A percentile compares a stretch with the other conserved stretches of the same genome.
Evolutionary conservation across 164 flowering plant species (phyloP).

Genomic region (Aristolochia californica): DNA sequence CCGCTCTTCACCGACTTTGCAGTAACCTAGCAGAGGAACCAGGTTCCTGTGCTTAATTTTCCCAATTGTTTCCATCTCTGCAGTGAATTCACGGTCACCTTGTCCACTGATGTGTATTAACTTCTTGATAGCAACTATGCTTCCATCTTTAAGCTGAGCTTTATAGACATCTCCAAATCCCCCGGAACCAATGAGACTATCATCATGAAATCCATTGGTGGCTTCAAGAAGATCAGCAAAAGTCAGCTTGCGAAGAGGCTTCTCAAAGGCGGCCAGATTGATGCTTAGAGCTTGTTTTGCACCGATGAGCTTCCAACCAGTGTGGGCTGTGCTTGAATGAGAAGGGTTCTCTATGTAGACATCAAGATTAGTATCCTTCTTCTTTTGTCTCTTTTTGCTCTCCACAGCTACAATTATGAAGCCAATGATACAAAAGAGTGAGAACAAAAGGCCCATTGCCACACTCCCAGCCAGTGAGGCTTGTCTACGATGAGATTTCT

Average conservation of each 20-base stretch:
- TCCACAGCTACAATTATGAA: conserved; percentile 53
- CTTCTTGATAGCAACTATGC: conserved; percentile 84
- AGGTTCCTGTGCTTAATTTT: conserved; percentile 92
- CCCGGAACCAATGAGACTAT: conserved; percentile 79
- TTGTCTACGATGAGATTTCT: conserved; percentile 41
- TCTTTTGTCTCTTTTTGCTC: conserved; percentile 54
- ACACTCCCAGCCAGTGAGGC: conserved; percentile 80
- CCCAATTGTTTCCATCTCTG: conserved; percentile 98
- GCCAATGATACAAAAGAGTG: conserved; percentile 69
- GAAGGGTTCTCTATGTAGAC: conserved; percentile 43
- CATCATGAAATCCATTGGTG: conserved; percentile 80
- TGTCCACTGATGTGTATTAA: conserved; percentile 86
- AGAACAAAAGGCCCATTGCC: conserved; percentile 77
- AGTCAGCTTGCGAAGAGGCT: conserved; percentile 84
- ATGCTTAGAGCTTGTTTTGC: conserved; percentile 78
- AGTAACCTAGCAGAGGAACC: conserved; percentile 87
- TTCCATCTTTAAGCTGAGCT: conserved; percentile 81
- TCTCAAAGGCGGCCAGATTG: conserved; percentile 80
- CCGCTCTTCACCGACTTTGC: conserved; percentile 92
- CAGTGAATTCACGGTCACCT: conserved; percentile 95
- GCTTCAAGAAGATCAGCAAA: conserved; percentile 93
- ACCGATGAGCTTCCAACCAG: conserved; percentile 62
- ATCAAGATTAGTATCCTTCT: conserved; percentile 36
- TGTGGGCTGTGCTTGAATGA: conserved; percentile 47
- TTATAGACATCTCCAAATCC: conserved; percentile 98